Evolutionary conservation across 345 rosid species (phyloP).

Genomic region (Anacardium occidentale): DNA sequence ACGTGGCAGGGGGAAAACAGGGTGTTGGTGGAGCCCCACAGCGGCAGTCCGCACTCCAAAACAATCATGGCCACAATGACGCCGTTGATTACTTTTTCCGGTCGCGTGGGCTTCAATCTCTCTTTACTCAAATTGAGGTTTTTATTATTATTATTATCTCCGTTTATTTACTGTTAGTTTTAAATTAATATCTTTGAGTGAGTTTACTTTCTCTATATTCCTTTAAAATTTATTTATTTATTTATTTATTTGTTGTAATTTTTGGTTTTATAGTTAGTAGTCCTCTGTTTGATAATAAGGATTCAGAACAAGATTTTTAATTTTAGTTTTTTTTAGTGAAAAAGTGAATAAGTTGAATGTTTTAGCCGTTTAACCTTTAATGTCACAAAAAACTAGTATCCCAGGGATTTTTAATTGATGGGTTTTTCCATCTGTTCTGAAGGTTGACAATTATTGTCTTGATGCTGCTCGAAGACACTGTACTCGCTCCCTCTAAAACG

Average conservation of each 20-base stretch:
- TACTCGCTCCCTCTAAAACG: not conserved
- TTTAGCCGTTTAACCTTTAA: not conserved
- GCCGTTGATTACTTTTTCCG: constrained; percentile 74
- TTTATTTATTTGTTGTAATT: no score
- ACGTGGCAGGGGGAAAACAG: constrained; percentile 66
- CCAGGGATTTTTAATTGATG: not conserved
- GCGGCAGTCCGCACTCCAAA: constrained; percentile 25
- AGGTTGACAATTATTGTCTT: not conserved
- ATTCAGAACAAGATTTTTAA: no score
- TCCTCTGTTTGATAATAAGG: not conserved
- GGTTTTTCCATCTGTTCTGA: not conserved
- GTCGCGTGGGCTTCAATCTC: constrained; percentile 49
- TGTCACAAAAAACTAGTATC: not conserved
- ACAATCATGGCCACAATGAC: constrained; percentile 39
- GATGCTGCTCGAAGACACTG: not conserved
- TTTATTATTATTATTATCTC: no score
- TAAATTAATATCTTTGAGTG: no score
- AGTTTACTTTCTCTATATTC: not conserved
- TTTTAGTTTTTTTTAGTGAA: not conserved
- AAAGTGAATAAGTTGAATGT: not conserved
- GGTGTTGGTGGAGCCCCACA: constrained; percentile 61
- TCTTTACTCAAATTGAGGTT: constrained; percentile 75
- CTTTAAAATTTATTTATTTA: no score
- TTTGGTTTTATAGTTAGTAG: not conserved
- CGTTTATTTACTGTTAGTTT: not conserved